Percentiles rank a stretch among this genome's conserved stretches.
phyloP scores from a whole-genome alignment of 176 grass and related monocot genomes.

The Saccharum spontaneum region DNA sequence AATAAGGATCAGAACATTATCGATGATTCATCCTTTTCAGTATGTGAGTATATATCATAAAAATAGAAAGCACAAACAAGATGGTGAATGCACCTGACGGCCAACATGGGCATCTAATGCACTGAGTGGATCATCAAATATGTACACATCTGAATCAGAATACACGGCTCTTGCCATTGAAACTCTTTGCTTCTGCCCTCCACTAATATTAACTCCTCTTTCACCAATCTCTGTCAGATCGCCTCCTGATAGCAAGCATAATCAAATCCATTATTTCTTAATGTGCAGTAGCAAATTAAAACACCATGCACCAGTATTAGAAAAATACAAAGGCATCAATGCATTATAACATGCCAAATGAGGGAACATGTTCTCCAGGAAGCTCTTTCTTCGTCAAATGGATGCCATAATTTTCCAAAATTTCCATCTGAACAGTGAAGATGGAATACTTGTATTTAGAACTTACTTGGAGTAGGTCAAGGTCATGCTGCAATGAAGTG shows the following conservation, averaged over 20 bases:
- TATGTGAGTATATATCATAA: not conserved
- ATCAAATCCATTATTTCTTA: slow-evolving; percentile 21
- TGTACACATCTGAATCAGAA: slow-evolving; percentile 94
- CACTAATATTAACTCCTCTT: slow-evolving; percentile 99
- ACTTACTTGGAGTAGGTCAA: slow-evolving; percentile 90
- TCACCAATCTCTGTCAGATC: slow-evolving; percentile 99
- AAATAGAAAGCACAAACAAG: slow-evolving; percentile 12
- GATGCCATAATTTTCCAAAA: slow-evolving; percentile 4
- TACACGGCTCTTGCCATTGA: slow-evolving; percentile 99
- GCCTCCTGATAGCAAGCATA: slow-evolving; percentile 60
- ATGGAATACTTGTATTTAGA: slow-evolving; percentile 17
- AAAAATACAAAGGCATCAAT: not conserved
- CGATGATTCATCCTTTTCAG: not conserved
- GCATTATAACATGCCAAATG: not conserved
- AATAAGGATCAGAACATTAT: not conserved
- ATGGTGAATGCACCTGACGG: slow-evolving; percentile 64
- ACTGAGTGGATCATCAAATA: slow-evolving; percentile 99
- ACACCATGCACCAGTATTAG: not conserved
- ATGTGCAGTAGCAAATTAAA: slow-evolving; percentile 13
- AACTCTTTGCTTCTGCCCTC: slow-evolving; percentile 99
- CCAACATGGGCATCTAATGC: slow-evolving; percentile 99
- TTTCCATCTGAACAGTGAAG: not conserved
- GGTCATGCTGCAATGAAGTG: slow-evolving; percentile 80
- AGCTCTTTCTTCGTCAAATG: not conserved
- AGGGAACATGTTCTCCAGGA: not conserved